phyloP scores from a whole-genome alignment of 345 rosid species.

The Gossypium australe region DNA sequence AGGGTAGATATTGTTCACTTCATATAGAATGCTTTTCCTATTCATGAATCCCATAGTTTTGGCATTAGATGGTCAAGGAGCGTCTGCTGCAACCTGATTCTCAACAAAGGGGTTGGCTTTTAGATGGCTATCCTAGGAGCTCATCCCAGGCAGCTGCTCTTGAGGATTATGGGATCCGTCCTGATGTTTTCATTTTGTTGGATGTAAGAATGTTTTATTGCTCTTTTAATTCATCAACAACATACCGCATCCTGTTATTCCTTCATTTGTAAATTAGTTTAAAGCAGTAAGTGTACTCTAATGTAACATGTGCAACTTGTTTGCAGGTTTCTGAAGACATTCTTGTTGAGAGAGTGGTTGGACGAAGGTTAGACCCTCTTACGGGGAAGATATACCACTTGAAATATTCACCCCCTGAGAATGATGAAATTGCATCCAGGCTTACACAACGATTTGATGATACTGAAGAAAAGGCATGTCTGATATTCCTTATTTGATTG shows the following conservation, averaged over 20 bases:
- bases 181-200: conserved; percentile 80
- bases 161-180: conserved; percentile 51
- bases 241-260: background rate
- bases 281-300: background rate
- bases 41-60: conserved; percentile 19
- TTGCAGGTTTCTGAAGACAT: conserved; percentile 85
- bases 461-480: conserved; percentile 84
- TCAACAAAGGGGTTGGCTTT: conserved; percentile 81
- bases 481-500: background rate
- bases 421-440: conserved; percentile 76
- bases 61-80: conserved; percentile 76
- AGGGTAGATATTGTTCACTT: conserved; percentile 13
- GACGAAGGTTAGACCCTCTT: conserved; percentile 86
- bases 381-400: conserved; percentile 94
- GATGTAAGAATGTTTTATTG: conserved; percentile 45
- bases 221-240: background rate
- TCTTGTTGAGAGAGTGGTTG: conserved; percentile 88
- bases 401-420: conserved; percentile 87
- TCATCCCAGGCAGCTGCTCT: conserved; percentile 81
- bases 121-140: conserved; percentile 97
- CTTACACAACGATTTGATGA: conserved; percentile 91
- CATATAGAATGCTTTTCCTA: conserved; percentile 6
- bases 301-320: conserved; percentile 4
- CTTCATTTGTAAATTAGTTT: background rate
- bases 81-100: conserved; percentile 69